A percentile compares a stretch with the other conserved stretches of the same genome.
These are phyloP conservation scores for Salvia rosmarinus DNA, from an alignment of 257 asterid genomes.

Conservation along the genomic window DNA sequence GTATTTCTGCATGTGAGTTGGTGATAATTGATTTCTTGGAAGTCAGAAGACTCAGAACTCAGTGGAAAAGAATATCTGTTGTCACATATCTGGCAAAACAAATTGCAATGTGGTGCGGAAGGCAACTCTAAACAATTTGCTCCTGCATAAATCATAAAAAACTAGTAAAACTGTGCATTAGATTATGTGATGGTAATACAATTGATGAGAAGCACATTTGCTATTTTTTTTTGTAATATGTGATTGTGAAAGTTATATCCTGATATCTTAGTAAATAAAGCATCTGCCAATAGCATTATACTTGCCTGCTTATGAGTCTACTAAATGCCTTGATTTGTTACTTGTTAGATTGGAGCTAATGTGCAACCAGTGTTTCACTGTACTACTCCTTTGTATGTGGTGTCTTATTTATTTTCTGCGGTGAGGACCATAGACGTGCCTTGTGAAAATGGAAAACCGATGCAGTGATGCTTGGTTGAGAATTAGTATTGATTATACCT, in stretches of 20 bases:
- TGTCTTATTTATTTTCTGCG: not conserved
- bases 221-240: not conserved
- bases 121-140: conserved; percentile 2
- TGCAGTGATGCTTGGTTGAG: conserved; percentile 14
- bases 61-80: not conserved
- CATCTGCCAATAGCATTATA: not conserved
- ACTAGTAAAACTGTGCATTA: not conserved
- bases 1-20: conserved; percentile 17
- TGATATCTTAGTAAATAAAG: conserved; percentile 5
- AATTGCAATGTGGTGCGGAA: conserved; percentile 13
- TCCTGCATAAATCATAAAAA: conserved; percentile 2
- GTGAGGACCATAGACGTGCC: not conserved
- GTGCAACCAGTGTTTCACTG: not conserved
- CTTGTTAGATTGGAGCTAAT: conserved; percentile 16
- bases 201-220: not conserved
- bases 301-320: conserved; percentile 17
- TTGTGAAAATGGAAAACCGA: conserved; percentile 19
- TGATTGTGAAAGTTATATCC: conserved; percentile 1
- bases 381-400: not conserved
- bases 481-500: conserved; percentile 21
- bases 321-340: not conserved
- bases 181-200: not conserved
- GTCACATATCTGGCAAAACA: not conserved
- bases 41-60: conserved; percentile 13
- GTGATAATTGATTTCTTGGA: conserved; percentile 13